These are phyloP conservation scores for Basipetospora chlamydospora DNA, from an alignment of 2,329 filamentous ascomycete genomes.

Conservation along the genomic window DNA sequence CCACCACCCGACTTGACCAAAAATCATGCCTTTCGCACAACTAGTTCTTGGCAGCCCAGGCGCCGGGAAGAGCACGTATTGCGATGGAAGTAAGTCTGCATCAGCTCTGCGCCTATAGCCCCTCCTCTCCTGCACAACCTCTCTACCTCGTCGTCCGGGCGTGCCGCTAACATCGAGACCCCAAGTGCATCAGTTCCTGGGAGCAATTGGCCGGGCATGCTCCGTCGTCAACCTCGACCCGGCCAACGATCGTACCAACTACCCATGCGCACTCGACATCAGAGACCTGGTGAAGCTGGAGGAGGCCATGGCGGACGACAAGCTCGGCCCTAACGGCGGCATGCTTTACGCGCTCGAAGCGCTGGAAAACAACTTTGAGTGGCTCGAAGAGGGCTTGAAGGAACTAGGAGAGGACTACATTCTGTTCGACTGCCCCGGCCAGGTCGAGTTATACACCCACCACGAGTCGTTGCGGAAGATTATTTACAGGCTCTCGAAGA, in stretches of 20 bases:
- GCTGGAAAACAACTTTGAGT: constrained; percentile 85
- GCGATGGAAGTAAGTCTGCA: constrained; percentile 75
- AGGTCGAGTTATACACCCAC: constrained; percentile 94
- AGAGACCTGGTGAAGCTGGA: constrained; percentile 79
- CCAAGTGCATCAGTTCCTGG: constrained; percentile 97
- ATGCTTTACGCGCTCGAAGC: constrained; percentile 91
- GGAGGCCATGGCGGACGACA: constrained; percentile 85
- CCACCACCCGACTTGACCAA: not conserved
- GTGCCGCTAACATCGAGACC: not conserved
- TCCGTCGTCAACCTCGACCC: constrained; percentile 94
- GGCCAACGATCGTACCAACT: constrained; percentile 84
- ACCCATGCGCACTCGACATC: constrained; percentile 81
- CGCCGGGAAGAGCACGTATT: constrained; percentile 93
- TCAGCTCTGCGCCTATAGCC: too few species aligned
- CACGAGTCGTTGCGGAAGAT: constrained; percentile 86
- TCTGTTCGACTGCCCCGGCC: constrained; percentile 89
- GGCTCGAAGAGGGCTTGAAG: constrained; percentile 70
- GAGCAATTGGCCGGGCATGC: constrained; percentile 86
- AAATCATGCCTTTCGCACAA: constrained; percentile 50
- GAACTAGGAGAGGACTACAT: constrained; percentile 80
- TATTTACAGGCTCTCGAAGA: constrained; percentile 77
- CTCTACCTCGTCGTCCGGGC: not conserved
- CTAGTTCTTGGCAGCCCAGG: constrained; percentile 89
- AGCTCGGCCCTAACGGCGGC: constrained; percentile 81
- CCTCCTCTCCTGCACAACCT: not conserved